Conservation (phyloP, 768 basidiomycete genomes). For the Pleurotus platypus region DNA sequence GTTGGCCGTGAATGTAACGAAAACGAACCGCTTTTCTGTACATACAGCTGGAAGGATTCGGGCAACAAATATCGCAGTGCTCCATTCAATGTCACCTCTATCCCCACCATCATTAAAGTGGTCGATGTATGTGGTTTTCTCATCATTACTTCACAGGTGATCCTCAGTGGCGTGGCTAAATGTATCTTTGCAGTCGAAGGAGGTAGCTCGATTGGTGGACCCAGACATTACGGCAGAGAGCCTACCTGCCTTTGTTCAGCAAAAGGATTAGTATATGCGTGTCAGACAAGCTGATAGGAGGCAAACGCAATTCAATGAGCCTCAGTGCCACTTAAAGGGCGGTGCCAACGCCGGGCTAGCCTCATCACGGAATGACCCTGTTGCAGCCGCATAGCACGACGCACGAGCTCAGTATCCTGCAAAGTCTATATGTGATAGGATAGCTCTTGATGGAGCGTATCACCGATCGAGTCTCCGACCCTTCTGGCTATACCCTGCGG, state of each 20-base stretch:
- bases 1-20: no score
- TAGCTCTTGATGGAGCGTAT: no score
- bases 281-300: background rate
- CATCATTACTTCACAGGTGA: background rate
- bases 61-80: constrained; percentile 55
- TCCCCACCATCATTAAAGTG: constrained; percentile 68
- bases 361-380: no score
- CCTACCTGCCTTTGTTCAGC: constrained; percentile 26
- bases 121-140: constrained; percentile 41
- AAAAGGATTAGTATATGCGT: background rate
- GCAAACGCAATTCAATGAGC: background rate
- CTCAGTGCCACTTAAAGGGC: background rate
- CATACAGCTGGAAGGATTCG: constrained; percentile 60
- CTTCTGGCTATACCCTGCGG: no score
- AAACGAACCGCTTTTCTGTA: background rate
- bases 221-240: constrained; percentile 27
- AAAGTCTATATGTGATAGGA: no score
- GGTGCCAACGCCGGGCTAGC: no score
- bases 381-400: no score
- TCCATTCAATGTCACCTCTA: constrained; percentile 55
- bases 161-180: constrained; percentile 4
- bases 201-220: constrained; percentile 40
- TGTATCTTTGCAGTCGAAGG: constrained; percentile 25
- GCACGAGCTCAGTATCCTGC: no score
- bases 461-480: no score